phyloP scores from a whole-genome alignment of 331 rosid species.

The Pyracantha coccinea region DNA sequence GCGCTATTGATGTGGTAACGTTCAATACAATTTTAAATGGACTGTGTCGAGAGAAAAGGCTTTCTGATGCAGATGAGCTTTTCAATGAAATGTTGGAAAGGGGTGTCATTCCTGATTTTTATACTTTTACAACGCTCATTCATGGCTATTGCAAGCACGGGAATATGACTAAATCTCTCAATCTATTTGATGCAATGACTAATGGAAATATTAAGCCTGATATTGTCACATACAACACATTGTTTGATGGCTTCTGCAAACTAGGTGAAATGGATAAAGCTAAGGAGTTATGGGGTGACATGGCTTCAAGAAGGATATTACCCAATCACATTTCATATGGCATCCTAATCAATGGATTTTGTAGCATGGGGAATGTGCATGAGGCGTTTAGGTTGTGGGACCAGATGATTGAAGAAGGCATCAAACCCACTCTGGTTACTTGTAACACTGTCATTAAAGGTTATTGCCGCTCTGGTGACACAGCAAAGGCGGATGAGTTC shows the following conservation, averaged over 20 bases:
- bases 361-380: conserved; percentile 47
- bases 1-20: conserved; percentile 63
- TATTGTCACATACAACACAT: conserved; percentile 67
- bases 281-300: conserved; percentile 63
- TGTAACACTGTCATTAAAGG: conserved; percentile 79
- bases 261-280: conserved; percentile 71
- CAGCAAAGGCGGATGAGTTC: conserved; percentile 50
- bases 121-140: conserved; percentile 76
- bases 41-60: conserved; percentile 61
- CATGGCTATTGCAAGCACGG: conserved; percentile 73
- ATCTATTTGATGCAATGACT: conserved; percentile 48
- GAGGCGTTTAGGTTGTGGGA: conserved; percentile 72
- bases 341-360: conserved; percentile 72
- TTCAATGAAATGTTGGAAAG: conserved; percentile 77
- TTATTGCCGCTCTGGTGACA: conserved; percentile 50
- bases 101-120: conserved; percentile 80
- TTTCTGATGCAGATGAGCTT: conserved; percentile 60
- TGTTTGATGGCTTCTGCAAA: conserved; percentile 87
- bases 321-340: conserved; percentile 63
- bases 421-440: conserved; percentile 53
- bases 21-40: conserved; percentile 79
- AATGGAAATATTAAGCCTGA: conserved; percentile 64
- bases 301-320: conserved; percentile 42
- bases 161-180: conserved; percentile 54
- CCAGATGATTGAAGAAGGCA: conserved; percentile 70